These are phyloP conservation scores for Zygotorulaspora mrakii DNA, from an alignment of 1,139 yeast species.

Conservation along the genomic window DNA sequence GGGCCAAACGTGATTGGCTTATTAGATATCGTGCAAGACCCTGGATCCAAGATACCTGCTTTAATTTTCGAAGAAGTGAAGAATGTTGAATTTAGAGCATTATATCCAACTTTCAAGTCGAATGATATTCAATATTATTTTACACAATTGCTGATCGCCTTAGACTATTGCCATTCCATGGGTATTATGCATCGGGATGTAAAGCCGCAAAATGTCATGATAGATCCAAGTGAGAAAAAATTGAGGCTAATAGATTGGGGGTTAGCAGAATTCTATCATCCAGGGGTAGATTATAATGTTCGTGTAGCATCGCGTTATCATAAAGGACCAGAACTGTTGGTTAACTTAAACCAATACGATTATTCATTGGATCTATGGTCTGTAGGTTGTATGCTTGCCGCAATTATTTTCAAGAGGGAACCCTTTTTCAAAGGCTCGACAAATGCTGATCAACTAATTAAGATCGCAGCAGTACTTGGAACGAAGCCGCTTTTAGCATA, in stretches of 20 bases:
- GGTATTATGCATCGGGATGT: constrained; percentile 84
- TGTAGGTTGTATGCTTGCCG: constrained; percentile 76
- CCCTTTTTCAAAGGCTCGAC: constrained; percentile 79
- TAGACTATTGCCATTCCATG: constrained; percentile 76
- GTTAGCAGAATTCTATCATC: constrained; percentile 74
- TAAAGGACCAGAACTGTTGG: constrained; percentile 75
- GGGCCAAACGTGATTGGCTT: constrained; percentile 71
- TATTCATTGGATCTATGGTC: constrained; percentile 80
- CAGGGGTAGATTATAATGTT: constrained; percentile 74
- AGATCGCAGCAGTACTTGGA: constrained; percentile 72
- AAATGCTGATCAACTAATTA: constrained; percentile 74
- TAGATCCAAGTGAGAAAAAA: constrained; percentile 60
- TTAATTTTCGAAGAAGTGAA: constrained; percentile 67
- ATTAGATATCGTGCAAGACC: constrained; percentile 73
- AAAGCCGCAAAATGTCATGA: constrained; percentile 82
- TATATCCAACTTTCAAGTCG: constrained; percentile 63
- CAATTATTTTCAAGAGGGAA: constrained; percentile 69
- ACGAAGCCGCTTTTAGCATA: constrained; percentile 63
- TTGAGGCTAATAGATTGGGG: constrained; percentile 82
- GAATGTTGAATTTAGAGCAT: constrained; percentile 66
- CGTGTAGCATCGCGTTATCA: constrained; percentile 78
- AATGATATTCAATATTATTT: constrained; percentile 67
- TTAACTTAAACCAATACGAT: constrained; percentile 71
- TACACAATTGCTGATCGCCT: constrained; percentile 63
- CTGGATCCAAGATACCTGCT: constrained; percentile 69